A percentile compares a stretch with the other conserved stretches of the same genome.
Evolutionary conservation across 331 rosid species (phyloP).

Genomic region (Quercus lobata): DNA sequence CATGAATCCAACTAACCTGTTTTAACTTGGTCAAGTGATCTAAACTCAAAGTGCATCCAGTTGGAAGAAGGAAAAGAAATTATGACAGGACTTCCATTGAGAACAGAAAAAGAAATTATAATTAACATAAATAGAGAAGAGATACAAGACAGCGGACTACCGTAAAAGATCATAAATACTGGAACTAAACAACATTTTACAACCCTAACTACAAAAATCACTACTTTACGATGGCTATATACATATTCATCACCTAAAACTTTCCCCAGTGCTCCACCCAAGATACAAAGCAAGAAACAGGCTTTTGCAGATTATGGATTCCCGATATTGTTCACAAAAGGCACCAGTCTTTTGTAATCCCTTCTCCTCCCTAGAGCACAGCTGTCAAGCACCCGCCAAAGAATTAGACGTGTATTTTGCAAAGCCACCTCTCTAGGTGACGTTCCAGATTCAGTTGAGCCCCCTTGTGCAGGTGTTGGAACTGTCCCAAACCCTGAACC

Average conservation of each 20-base stretch:
- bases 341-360: slow-evolving; percentile 85
- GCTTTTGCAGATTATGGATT: slow-evolving; percentile 48
- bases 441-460: slow-evolving; percentile 50
- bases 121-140: background rate
- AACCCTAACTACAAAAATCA: slow-evolving; percentile 21
- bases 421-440: slow-evolving; percentile 72
- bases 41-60: background rate
- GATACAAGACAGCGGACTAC: background rate
- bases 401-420: slow-evolving; percentile 88
- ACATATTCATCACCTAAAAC: slow-evolving; percentile 36
- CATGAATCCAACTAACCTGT: background rate
- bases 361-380: slow-evolving; percentile 83
- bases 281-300: slow-evolving; percentile 25
- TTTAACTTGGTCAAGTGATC: background rate
- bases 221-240: slow-evolving; percentile 17
- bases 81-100: background rate
- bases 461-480: slow-evolving; percentile 37
- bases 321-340: slow-evolving; percentile 78
- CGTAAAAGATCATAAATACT: background rate
- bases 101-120: background rate
- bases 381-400: slow-evolving; percentile 78
- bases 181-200: slow-evolving; percentile 20
- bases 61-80: background rate
- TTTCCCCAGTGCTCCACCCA: slow-evolving; percentile 19
- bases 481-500: slow-evolving; percentile 41